Evolutionary conservation across 352 stramenopile species (phyloP).

Genomic region (Blastocystis sp.): DNA sequence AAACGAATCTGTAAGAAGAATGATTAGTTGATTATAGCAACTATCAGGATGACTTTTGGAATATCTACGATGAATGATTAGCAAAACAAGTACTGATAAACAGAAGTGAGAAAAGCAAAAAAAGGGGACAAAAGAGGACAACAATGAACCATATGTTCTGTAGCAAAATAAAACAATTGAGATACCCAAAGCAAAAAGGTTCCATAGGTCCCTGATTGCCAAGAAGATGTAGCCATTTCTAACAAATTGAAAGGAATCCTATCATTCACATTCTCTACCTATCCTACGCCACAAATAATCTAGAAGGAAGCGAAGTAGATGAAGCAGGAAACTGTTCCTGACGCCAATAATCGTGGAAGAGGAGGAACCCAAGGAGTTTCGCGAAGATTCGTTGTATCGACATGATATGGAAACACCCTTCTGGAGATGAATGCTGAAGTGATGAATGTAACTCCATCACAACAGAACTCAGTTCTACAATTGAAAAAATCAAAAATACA

Average conservation of each 20-base stretch:
- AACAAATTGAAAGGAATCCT: background rate
- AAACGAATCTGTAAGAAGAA: background rate
- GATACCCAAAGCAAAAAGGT: slow-evolving; percentile 14
- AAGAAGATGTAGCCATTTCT: background rate
- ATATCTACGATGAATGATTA: background rate
- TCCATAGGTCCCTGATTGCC: background rate
- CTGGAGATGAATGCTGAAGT: background rate
- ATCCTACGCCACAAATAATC: background rate
- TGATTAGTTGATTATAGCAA: background rate
- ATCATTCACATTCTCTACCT: background rate
- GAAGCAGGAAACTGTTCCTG: background rate
- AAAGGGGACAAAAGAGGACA: background rate
- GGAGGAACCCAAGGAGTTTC: slow-evolving; percentile 21
- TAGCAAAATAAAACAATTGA: slow-evolving; percentile 10
- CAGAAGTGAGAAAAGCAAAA: background rate
- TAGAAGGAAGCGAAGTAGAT: background rate
- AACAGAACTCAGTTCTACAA: background rate
- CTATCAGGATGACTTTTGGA: background rate
- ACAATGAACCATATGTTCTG: background rate
- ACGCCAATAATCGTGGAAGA: background rate
- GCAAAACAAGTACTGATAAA: background rate
- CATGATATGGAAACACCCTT: background rate
- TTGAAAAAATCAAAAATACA: background rate
- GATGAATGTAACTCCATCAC: background rate
- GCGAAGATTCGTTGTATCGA: background rate